Conservation (phyloP, 2,329 filamentous ascomycete species). For the Pestalotiopsis sp. region DNA sequence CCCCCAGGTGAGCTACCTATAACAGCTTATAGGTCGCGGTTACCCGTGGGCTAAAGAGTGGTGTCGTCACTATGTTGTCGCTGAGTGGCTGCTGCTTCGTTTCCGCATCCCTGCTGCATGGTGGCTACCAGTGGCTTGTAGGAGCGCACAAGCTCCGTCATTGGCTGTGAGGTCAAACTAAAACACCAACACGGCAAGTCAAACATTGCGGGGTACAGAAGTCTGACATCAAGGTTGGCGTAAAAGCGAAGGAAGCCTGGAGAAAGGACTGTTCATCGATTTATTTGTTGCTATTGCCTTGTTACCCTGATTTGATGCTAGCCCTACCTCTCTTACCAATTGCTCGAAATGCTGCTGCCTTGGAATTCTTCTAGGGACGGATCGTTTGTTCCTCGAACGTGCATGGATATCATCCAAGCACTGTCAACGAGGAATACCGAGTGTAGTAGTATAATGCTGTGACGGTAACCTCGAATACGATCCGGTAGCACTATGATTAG, state of each 20-base stretch:
- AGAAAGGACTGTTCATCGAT: background rate
- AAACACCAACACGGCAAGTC: constrained; percentile 8
- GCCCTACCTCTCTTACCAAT: background rate
- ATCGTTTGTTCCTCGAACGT: too few species aligned
- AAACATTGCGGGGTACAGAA: constrained; percentile 7
- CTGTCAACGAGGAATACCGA: too few species aligned
- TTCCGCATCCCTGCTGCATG: constrained; percentile 1
- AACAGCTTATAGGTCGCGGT: constrained; percentile 2
- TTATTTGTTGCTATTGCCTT: background rate
- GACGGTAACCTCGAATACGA: too few species aligned
- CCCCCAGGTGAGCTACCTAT: background rate
- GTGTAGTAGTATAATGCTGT: too few species aligned
- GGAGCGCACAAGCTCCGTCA: background rate
- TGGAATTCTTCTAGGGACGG: background rate
- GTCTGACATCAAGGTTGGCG: constrained; percentile 10
- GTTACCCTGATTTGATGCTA: background rate
- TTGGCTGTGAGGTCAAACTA: constrained; percentile 1
- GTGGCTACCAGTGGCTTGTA: background rate
- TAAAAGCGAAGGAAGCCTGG: background rate
- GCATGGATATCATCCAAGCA: too few species aligned
- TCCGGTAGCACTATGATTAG: background rate
- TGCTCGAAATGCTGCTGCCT: background rate
- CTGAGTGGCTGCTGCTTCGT: background rate
- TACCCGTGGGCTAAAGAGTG: constrained; percentile 12
- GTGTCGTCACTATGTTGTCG: constrained; percentile 13